Conservation (phyloP, 202 grass and related monocot species). For the Panicum virgatum region DNA sequence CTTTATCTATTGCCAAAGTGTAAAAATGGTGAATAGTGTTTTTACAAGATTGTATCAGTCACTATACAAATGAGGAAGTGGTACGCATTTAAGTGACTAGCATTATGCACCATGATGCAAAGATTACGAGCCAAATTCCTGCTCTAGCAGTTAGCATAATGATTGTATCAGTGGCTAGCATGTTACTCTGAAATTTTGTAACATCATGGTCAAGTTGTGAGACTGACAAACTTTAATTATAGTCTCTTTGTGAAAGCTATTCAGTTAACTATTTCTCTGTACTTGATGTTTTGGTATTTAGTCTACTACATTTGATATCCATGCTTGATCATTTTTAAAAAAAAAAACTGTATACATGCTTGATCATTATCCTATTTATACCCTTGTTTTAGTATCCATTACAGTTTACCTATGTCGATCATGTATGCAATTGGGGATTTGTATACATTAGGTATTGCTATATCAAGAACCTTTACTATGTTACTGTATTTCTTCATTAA, state of each 20-base stretch:
- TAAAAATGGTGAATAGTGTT: constrained; percentile 12
- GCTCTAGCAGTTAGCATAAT: neutral
- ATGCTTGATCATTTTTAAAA: neutral
- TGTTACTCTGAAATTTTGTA: neutral
- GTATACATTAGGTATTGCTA: neutral
- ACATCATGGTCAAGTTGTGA: constrained; percentile 9
- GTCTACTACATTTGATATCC: neutral
- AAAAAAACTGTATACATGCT: too few species aligned
- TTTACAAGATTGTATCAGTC: neutral
- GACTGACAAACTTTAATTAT: neutral
- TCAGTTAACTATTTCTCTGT: neutral
- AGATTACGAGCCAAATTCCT: neutral
- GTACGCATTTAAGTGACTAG: neutral
- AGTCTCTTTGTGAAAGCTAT: neutral
- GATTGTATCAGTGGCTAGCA: constrained; percentile 19
- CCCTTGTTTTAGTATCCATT: constrained; percentile 10
- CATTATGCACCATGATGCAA: neutral
- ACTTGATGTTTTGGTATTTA: constrained; percentile 17
- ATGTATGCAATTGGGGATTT: neutral
- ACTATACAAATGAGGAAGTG: neutral
- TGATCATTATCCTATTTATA: neutral
- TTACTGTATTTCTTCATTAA: constrained; percentile 1
- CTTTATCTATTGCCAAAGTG: neutral
- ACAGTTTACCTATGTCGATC: neutral
- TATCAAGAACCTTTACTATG: neutral